Percentiles rank a stretch among this genome's conserved stretches.
Evolutionary conservation across 345 rosid species (phyloP).

Genomic region (Brassica cretica): DNA sequence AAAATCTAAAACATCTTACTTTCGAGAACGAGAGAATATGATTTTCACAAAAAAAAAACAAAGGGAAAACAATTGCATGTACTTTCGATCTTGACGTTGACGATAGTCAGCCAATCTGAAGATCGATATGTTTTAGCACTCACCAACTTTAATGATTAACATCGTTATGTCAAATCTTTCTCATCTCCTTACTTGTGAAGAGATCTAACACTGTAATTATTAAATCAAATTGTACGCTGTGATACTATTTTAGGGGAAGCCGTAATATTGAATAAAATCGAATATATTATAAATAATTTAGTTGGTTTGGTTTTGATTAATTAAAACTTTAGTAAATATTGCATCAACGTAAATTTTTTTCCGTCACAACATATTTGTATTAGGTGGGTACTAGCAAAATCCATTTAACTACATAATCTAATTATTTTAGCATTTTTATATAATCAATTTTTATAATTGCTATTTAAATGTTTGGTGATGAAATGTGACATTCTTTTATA

Average conservation of each 20-base stretch:
- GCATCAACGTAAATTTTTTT: too few species aligned
- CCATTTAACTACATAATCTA: too few species aligned
- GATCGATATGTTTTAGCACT: conserved; percentile 20
- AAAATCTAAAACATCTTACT: too few species aligned
- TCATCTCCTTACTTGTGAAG: neutral
- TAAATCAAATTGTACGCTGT: neutral
- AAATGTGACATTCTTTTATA: too few species aligned
- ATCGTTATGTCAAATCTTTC: conserved; percentile 31
- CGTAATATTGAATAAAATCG: neutral
- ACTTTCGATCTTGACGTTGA: conserved; percentile 20
- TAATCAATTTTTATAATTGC: too few species aligned
- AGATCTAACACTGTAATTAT: conserved; percentile 3
- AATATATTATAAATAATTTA: neutral
- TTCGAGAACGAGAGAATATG: neutral
- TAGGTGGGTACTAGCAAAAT: too few species aligned
- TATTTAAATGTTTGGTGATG: too few species aligned
- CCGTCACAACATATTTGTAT: too few species aligned
- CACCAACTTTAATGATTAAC: conserved; percentile 27
- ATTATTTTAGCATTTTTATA: too few species aligned
- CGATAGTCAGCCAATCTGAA: conserved; percentile 25
- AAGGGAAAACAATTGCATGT: neutral
- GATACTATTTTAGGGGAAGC: neutral
- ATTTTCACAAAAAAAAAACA: too few species aligned
- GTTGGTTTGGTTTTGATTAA: neutral
- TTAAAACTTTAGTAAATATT: too few species aligned